These are phyloP conservation scores for Botrytis hyacinthi DNA, from an alignment of 2,329 filamentous ascomycete species.

Conservation along the genomic window DNA sequence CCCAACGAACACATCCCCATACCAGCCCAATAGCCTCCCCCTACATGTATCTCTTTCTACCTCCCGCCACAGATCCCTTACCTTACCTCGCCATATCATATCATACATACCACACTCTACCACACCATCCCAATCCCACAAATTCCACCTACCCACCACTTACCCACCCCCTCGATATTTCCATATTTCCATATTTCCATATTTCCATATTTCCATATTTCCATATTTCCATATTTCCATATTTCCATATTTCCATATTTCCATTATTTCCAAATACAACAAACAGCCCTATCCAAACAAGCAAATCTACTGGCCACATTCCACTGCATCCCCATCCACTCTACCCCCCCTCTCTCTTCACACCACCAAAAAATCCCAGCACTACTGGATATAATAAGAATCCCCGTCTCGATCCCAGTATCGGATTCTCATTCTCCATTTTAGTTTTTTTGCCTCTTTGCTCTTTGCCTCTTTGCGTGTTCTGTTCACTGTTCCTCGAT, in stretches of 20 bases:
- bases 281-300: neutral
- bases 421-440: neutral
- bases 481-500: too few relatives aligned
- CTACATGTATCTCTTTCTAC: neutral
- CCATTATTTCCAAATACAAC: too few relatives aligned
- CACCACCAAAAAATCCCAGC: neutral
- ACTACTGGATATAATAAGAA: too few relatives aligned
- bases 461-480: too few relatives aligned
- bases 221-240: too few relatives aligned
- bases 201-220: too few relatives aligned
- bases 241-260: too few relatives aligned
- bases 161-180: neutral
- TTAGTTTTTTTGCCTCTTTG: neutral
- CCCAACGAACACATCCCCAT: neutral
- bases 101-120: too few relatives aligned
- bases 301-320: neutral
- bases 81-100: neutral
- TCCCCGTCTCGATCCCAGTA: neutral
- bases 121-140: neutral
- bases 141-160: neutral
- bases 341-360: neutral
- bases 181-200: too few relatives aligned
- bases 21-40: neutral
- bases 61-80: too few relatives aligned
- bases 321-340: neutral